These are phyloP conservation scores for Osmanthus fragrans DNA, from an alignment of 257 asterid genomes.

Conservation along the genomic window DNA sequence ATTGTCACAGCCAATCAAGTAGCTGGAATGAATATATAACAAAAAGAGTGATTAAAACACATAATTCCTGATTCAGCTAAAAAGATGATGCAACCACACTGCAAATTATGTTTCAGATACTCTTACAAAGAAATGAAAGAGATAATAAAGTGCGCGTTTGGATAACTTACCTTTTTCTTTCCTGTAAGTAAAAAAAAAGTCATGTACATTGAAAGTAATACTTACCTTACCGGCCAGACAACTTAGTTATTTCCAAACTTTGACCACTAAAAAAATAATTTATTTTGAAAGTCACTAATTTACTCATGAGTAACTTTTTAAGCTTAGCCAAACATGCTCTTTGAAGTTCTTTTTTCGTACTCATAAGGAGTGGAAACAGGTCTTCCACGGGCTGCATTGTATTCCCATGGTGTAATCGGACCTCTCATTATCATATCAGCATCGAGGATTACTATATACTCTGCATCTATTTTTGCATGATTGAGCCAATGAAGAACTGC, in stretches of 20 bases:
- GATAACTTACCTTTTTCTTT: neutral
- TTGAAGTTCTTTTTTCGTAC: conserved; percentile 39
- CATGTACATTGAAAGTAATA: neutral
- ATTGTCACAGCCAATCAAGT: conserved; percentile 95
- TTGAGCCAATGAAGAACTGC: conserved; percentile 97
- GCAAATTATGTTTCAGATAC: neutral
- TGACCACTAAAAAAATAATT: neutral
- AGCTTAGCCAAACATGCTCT: neutral
- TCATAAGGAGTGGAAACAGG: conserved; percentile 98
- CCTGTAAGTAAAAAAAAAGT: neutral
- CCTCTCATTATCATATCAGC: conserved; percentile 98
- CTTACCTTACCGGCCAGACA: neutral
- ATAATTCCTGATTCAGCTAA: neutral
- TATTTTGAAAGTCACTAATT: neutral
- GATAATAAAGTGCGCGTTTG: neutral
- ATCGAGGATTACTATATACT: conserved; percentile 80
- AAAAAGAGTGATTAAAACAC: conserved; percentile 11
- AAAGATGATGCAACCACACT: neutral
- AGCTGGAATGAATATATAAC: conserved; percentile 40
- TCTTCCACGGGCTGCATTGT: conserved; percentile 68
- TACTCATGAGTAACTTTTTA: neutral
- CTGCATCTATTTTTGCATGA: conserved; percentile 91
- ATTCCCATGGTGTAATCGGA: conserved; percentile 96
- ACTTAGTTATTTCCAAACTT: neutral
- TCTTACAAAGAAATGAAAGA: neutral